Evolutionary conservation across 306 rosid species (phyloP).

Genomic region (Adenanthera pavonina): DNA sequence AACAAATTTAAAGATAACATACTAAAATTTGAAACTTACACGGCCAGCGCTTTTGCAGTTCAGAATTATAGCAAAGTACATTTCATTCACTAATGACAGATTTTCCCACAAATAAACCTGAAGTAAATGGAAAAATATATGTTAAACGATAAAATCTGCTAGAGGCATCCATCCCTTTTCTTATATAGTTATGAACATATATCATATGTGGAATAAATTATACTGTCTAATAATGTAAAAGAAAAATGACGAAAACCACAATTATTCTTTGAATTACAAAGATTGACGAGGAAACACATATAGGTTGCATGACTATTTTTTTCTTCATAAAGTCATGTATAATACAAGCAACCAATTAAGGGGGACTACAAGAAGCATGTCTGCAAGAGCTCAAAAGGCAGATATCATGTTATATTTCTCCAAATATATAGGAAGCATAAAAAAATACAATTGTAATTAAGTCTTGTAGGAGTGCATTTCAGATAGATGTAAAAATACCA

Average conservation of each 20-base stretch:
- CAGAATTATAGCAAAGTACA: slow-evolving; percentile 91
- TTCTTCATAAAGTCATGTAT: neutral
- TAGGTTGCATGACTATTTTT: neutral
- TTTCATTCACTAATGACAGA: slow-evolving; percentile 87
- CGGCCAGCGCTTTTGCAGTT: slow-evolving; percentile 91
- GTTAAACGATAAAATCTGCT: slow-evolving; percentile 8
- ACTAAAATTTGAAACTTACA: slow-evolving; percentile 61
- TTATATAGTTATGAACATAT: neutral
- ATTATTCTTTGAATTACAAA: neutral
- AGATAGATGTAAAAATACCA: too few species aligned
- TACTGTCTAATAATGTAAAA: neutral
- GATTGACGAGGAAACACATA: neutral
- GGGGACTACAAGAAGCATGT: too few species aligned
- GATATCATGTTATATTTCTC: too few species aligned
- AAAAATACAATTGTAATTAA: too few species aligned
- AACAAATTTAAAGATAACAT: slow-evolving; percentile 26
- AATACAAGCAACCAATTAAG: too few species aligned
- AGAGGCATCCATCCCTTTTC: slow-evolving; percentile 6
- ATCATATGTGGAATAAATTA: neutral
- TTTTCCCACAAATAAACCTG: slow-evolving; percentile 93
- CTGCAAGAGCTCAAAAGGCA: too few species aligned
- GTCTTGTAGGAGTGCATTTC: too few species aligned
- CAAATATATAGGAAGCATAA: too few species aligned
- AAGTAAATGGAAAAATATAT: slow-evolving; percentile 30
- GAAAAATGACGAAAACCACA: neutral